These are phyloP conservation scores for Populus hybrid DNA, from an alignment of 441 rosid species.

Conservation along the genomic window DNA sequence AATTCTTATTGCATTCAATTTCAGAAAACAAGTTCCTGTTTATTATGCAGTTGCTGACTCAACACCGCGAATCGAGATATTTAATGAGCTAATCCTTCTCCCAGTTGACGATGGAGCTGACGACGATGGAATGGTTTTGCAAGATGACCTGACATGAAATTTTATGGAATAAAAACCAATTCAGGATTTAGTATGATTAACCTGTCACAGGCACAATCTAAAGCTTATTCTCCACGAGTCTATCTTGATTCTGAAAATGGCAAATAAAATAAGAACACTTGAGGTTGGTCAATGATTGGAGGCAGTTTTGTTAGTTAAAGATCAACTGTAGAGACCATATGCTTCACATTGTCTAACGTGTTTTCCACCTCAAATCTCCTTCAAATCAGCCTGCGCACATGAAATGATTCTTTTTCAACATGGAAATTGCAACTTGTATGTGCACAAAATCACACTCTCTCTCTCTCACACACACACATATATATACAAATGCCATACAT, in stretches of 20 bases:
- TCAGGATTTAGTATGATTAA: background rate
- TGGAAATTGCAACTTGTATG: background rate
- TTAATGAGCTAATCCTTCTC: background rate
- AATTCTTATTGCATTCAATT: background rate
- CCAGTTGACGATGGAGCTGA: background rate
- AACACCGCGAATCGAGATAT: background rate
- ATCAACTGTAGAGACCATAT: background rate
- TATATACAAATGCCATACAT: background rate
- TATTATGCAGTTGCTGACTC: background rate
- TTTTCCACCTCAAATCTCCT: constrained; percentile 31
- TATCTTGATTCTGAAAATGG: background rate
- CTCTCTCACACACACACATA: background rate
- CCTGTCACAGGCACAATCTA: background rate
- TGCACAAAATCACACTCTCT: background rate
- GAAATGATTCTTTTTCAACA: constrained; percentile 26
- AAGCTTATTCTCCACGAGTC: background rate
- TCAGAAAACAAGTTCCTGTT: background rate
- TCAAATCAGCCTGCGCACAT: constrained; percentile 20
- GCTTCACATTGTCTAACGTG: constrained; percentile 17
- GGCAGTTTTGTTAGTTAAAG: background rate
- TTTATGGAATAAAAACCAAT: background rate
- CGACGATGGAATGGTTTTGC: background rate
- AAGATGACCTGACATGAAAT: background rate
- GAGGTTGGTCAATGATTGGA: background rate
- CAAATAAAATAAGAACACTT: background rate